Conservation (phyloP, 108 stramenopile genomes). For the Pseudonitzschia multistriata region DNA sequence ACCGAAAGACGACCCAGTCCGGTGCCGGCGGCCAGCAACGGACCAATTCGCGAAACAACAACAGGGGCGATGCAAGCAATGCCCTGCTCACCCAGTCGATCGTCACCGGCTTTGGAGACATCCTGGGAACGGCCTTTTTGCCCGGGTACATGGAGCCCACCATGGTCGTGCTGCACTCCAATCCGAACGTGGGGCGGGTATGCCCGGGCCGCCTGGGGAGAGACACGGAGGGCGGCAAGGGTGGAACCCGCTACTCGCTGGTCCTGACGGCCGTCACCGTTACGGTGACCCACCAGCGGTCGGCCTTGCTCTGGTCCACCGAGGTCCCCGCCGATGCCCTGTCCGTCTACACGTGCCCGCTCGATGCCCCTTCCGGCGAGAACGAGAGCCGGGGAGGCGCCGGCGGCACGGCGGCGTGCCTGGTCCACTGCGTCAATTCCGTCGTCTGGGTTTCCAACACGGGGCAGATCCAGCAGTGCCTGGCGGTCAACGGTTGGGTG, state of each 20-base stretch:
- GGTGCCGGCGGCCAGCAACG: not conserved
- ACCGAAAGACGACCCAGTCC: not conserved
- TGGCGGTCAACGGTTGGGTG: slow-evolving; percentile 85
- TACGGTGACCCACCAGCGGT: slow-evolving; percentile 64
- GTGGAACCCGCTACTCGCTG: slow-evolving; percentile 56
- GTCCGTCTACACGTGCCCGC: slow-evolving; percentile 25
- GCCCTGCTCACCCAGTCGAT: slow-evolving; percentile 22
- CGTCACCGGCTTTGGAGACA: slow-evolving; percentile 81
- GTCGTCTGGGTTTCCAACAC: slow-evolving; percentile 57
- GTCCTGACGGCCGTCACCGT: slow-evolving; percentile 74
- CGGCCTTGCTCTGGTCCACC: slow-evolving; percentile 80
- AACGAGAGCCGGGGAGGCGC: not conserved
- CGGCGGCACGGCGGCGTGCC: slow-evolving; percentile 19
- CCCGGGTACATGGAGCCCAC: slow-evolving; percentile 80
- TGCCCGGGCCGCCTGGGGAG: slow-evolving; percentile 74
- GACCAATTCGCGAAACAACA: not conserved
- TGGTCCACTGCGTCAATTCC: slow-evolving; percentile 72
- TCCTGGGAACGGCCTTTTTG: slow-evolving; percentile 57
- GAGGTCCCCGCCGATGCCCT: slow-evolving; percentile 76
- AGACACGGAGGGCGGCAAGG: slow-evolving; percentile 49
- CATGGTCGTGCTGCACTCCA: slow-evolving; percentile 70
- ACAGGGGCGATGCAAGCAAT: not conserved
- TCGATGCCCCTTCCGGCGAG: not conserved
- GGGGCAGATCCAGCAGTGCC: slow-evolving; percentile 59
- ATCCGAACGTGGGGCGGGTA: slow-evolving; percentile 51